phyloP scores from a whole-genome alignment of 129 eudicot species.

The Flaveria ramosissima region DNA sequence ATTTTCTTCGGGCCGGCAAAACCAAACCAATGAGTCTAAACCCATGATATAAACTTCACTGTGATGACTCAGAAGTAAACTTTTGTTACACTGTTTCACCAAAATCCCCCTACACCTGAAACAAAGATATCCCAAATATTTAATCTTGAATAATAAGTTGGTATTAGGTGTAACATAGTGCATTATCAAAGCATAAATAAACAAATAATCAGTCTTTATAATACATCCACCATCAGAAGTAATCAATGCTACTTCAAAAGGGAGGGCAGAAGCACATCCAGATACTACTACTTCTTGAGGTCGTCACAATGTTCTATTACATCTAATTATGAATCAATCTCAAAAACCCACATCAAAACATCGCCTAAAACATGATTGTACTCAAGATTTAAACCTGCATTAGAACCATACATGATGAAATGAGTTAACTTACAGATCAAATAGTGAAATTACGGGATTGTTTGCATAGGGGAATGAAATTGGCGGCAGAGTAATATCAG shows the following conservation, averaged over 20 bases:
- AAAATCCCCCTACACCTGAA: slow-evolving; percentile 21
- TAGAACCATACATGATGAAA: not conserved
- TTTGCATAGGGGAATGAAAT: slow-evolving; percentile 9
- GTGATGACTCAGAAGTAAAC: not conserved
- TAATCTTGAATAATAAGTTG: not conserved
- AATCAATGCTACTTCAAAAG: no score
- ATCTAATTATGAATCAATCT: no score
- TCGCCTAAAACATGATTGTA: not conserved
- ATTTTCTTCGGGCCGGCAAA: slow-evolving; percentile 61
- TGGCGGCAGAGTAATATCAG: no score
- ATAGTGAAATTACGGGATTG: slow-evolving; percentile 4
- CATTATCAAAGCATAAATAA: not conserved
- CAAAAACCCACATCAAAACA: no score
- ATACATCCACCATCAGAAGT: no score
- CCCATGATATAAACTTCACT: slow-evolving; percentile 39
- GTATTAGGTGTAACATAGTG: not conserved
- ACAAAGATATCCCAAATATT: slow-evolving; percentile 6
- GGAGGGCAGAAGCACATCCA: no score
- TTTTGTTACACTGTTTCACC: not conserved
- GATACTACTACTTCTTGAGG: no score
- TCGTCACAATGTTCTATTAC: no score
- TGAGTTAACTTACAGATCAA: slow-evolving; percentile 24
- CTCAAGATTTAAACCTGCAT: not conserved
- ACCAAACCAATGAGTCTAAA: slow-evolving; percentile 58
- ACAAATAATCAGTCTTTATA: no score